Conservation (phyloP, 202 grass and related monocot genomes). For the Setaria italica region DNA sequence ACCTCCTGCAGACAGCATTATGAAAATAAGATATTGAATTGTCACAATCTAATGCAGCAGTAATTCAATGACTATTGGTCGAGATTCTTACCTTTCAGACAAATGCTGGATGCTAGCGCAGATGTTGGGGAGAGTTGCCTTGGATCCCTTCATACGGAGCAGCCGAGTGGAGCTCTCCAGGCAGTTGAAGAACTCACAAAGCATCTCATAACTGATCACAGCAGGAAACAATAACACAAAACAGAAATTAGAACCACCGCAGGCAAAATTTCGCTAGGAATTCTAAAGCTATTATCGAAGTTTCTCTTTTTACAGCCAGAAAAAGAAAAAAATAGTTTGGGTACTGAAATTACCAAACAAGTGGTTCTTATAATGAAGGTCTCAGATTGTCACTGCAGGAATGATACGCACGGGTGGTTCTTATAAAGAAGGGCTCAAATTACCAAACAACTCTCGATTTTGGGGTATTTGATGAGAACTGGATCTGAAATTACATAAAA, state of each 20-base stretch:
- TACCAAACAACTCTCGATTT: too few relatives aligned
- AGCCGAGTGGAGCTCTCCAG: conserved; percentile 79
- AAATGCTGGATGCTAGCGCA: conserved; percentile 70
- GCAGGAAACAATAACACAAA: neutral
- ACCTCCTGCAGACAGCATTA: conserved; percentile 58
- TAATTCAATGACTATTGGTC: neutral
- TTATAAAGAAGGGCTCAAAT: too few relatives aligned
- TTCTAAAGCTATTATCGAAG: too few relatives aligned
- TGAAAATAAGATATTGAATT: neutral
- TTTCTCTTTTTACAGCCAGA: conserved; percentile 36
- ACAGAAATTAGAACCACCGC: neutral
- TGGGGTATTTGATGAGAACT: too few relatives aligned
- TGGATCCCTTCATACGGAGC: conserved; percentile 75
- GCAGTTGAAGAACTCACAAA: conserved; percentile 87
- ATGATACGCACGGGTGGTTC: too few relatives aligned
- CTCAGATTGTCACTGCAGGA: too few relatives aligned
- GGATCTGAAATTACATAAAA: conserved; percentile 38
- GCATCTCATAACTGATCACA: conserved; percentile 67
- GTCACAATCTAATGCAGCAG: neutral
- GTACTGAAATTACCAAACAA: too few relatives aligned
- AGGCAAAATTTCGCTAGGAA: neutral
- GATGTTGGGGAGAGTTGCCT: conserved; percentile 68
- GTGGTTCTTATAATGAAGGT: too few relatives aligned
- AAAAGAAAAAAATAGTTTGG: neutral
- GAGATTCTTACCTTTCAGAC: conserved; percentile 53